Evolutionary conservation across 2,329 filamentous ascomycete species (phyloP).

Genomic region (Pyrenochaeta sp.): DNA sequence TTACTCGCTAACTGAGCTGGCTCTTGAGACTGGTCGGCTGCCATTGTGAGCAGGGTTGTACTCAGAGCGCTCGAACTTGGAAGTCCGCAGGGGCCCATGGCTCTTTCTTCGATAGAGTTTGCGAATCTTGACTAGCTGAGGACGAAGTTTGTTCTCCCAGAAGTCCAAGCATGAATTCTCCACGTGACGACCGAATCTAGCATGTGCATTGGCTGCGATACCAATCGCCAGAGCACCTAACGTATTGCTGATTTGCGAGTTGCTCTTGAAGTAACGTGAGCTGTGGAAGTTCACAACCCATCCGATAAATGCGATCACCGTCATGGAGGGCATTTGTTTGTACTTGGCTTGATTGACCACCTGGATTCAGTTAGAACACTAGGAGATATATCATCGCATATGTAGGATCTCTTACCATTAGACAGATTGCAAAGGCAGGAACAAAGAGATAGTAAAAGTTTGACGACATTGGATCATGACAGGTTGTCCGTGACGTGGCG

Average conservation of each 20-base stretch:
- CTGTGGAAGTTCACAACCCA: constrained; percentile 80
- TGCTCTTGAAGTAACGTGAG: constrained; percentile 69
- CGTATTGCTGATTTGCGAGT: constrained; percentile 78
- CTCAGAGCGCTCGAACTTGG: constrained; percentile 28
- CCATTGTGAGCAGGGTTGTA: constrained; percentile 25
- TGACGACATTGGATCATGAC: constrained; percentile 57
- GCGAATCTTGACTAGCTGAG: constrained; percentile 38
- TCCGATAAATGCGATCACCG: constrained; percentile 74
- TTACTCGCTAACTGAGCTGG: constrained; percentile 29
- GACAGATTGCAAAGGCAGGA: constrained; percentile 73
- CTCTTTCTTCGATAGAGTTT: constrained; percentile 33
- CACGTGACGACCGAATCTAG: constrained; percentile 67
- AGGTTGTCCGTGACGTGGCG: constrained; percentile 54
- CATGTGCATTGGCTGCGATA: constrained; percentile 80
- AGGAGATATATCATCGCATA: too few species aligned
- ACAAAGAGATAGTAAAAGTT: constrained; percentile 75
- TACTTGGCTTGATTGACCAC: constrained; percentile 85
- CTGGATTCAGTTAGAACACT: too few species aligned
- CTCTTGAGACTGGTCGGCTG: constrained; percentile 26
- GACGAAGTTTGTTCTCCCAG: constrained; percentile 61
- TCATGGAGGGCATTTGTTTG: constrained; percentile 79
- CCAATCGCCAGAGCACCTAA: constrained; percentile 79
- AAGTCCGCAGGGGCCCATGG: constrained; percentile 20
- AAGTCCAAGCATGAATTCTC: constrained; percentile 64
- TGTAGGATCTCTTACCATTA: too few species aligned